phyloP scores from a whole-genome alignment of 2,329 filamentous ascomycete species.

The Helicocarpus griseus region DNA sequence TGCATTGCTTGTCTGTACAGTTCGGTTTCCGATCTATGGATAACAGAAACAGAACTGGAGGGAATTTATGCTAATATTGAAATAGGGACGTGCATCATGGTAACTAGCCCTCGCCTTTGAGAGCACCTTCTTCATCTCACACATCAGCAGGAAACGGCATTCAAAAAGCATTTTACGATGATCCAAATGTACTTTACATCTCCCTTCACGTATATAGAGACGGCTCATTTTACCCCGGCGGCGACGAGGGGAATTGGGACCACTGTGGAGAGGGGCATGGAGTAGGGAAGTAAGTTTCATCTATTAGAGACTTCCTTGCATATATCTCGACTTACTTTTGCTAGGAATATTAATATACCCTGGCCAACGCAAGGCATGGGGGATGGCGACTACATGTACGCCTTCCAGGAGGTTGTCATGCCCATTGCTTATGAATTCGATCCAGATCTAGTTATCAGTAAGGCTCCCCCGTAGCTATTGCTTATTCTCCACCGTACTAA shows the following conservation, averaged over 20 bases:
- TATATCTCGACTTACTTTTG: slow-evolving; percentile 8
- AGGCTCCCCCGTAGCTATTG: slow-evolving; percentile 10
- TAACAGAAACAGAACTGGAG: not conserved
- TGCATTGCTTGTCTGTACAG: not conserved
- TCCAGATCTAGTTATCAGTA: slow-evolving; percentile 77
- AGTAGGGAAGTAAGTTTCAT: slow-evolving; percentile 40
- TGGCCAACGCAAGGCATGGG: slow-evolving; percentile 70
- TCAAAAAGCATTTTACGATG: slow-evolving; percentile 90
- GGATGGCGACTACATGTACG: slow-evolving; percentile 92
- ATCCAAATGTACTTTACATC: slow-evolving; percentile 91
- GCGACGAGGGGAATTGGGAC: slow-evolving; percentile 48
- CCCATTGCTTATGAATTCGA: slow-evolving; percentile 89
- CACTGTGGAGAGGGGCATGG: slow-evolving; percentile 51
- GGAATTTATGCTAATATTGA: not conserved
- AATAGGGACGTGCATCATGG: slow-evolving; percentile 57
- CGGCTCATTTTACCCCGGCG: slow-evolving; percentile 72
- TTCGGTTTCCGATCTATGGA: not conserved
- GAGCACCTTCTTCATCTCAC: not conserved
- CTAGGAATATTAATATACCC: slow-evolving; percentile 57
- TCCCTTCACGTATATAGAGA: slow-evolving; percentile 83
- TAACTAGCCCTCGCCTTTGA: slow-evolving; percentile 16
- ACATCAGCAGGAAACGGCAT: slow-evolving; percentile 67
- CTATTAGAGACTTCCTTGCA: not conserved
- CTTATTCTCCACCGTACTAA: slow-evolving; percentile 10
- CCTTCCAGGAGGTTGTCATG: slow-evolving; percentile 94